Evolutionary conservation across 2,329 filamentous ascomycete species (phyloP).

Genomic region (Scedosporium aurantiacum): DNA sequence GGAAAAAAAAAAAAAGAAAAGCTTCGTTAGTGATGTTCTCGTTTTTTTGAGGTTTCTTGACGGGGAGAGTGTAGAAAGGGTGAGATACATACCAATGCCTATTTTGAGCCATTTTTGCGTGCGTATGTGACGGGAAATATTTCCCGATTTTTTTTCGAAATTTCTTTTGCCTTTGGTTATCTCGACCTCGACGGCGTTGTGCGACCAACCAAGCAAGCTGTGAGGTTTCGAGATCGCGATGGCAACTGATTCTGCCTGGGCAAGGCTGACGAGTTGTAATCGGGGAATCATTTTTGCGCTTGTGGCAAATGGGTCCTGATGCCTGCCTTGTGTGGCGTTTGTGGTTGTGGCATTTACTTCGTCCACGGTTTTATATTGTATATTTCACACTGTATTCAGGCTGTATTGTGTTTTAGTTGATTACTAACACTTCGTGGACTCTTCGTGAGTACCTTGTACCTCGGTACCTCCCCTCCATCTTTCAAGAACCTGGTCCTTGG

Average conservation of each 20-base stretch:
- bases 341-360: too few species aligned
- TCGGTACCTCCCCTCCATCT: too few species aligned
- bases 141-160: too few species aligned
- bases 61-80: background rate
- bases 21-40: constrained; percentile 1
- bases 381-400: background rate
- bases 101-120: constrained; percentile 50
- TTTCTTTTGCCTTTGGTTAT: too few species aligned
- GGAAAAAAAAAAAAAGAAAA: constrained; percentile 16
- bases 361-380: too few species aligned
- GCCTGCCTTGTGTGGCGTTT: constrained; percentile 4
- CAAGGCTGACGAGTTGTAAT: background rate
- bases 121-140: background rate
- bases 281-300: background rate
- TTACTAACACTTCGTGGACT: background rate
- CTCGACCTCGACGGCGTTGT: too few species aligned
- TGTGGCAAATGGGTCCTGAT: background rate
- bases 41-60: constrained; percentile 9
- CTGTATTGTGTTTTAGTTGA: background rate
- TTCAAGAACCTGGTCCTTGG: background rate
- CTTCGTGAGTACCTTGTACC: background rate
- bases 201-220: too few species aligned
- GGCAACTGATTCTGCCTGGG: background rate
- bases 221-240: background rate
- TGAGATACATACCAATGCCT: constrained; percentile 55